Conservation (phyloP, 306 rosid genomes). For the Sechiopsis laciniata region DNA sequence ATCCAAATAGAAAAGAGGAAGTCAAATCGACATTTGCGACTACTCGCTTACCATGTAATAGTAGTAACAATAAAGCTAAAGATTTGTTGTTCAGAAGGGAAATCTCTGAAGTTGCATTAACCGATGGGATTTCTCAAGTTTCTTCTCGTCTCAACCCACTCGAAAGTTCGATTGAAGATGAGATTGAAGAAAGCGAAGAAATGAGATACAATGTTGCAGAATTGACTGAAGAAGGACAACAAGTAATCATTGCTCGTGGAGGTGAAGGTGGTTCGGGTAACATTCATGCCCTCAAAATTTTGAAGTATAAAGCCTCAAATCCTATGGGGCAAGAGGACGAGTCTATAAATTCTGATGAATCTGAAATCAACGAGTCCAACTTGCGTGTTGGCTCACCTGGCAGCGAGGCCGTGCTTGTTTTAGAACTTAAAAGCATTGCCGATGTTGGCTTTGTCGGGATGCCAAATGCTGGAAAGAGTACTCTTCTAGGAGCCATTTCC, state of each 20-base stretch:
- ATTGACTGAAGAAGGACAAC: slow-evolving; percentile 70
- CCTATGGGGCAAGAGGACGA: slow-evolving; percentile 24
- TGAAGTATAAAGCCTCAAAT: slow-evolving; percentile 32
- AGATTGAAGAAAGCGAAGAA: slow-evolving; percentile 35
- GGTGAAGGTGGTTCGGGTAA: slow-evolving; percentile 83
- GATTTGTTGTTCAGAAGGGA: slow-evolving; percentile 28
- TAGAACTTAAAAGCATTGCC: slow-evolving; percentile 89
- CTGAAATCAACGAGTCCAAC: slow-evolving; percentile 38
- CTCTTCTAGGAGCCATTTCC: slow-evolving; percentile 80
- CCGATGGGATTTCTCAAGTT: slow-evolving; percentile 28
- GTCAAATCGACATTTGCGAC: slow-evolving; percentile 18
- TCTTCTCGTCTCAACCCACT: slow-evolving; percentile 22
- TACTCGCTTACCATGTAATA: slow-evolving; percentile 23
- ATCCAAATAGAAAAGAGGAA: slow-evolving; percentile 27
- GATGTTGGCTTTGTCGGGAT: slow-evolving; percentile 93
- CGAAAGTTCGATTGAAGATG: slow-evolving; percentile 31
- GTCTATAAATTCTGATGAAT: slow-evolving; percentile 22
- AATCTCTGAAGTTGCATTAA: slow-evolving; percentile 21
- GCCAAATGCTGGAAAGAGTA: slow-evolving; percentile 99
- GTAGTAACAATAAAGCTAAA: slow-evolving; percentile 23
- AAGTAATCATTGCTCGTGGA: slow-evolving; percentile 55
- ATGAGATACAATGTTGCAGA: slow-evolving; percentile 60
- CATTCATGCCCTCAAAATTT: slow-evolving; percentile 32
- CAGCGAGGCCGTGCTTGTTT: slow-evolving; percentile 57
- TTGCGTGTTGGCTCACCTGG: slow-evolving; percentile 49